Evolutionary conservation across 768 basidiomycete species (phyloP).

Genomic region (Clavulina sp.): DNA sequence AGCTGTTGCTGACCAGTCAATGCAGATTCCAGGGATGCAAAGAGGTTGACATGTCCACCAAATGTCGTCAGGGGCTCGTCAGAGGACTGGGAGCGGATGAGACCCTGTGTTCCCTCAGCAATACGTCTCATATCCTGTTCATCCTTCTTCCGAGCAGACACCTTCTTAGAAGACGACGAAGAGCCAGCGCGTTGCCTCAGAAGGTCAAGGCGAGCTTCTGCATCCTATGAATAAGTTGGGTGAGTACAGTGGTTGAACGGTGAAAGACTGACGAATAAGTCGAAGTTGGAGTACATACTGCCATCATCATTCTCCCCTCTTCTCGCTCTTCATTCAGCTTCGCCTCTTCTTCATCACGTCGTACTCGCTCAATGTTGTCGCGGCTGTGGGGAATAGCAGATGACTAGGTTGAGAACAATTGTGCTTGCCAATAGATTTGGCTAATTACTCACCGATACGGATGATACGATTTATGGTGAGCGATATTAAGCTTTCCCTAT

Average conservation of each 20-base stretch:
- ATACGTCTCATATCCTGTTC: not conserved
- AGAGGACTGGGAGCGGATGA: not conserved
- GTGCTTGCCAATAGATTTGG: not conserved
- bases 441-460: slow-evolving; percentile 31
- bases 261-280: not conserved
- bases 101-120: not conserved
- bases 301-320: slow-evolving; percentile 54
- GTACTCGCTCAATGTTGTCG: slow-evolving; percentile 70
- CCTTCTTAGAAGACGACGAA: not conserved
- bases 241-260: not conserved
- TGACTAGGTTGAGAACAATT: not conserved
- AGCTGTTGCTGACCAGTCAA: slow-evolving; percentile 18
- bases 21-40: slow-evolving; percentile 65
- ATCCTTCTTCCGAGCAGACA: not conserved
- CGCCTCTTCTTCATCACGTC: slow-evolving; percentile 70
- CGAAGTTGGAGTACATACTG: slow-evolving; percentile 31
- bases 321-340: slow-evolving; percentile 43
- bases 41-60: slow-evolving; percentile 65
- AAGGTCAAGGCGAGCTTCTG: slow-evolving; percentile 55
- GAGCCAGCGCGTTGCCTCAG: slow-evolving; percentile 44
- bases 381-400: slow-evolving; percentile 23
- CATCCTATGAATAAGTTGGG: slow-evolving; percentile 32
- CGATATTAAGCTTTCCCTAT: slow-evolving; percentile 68
- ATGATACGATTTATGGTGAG: slow-evolving; percentile 83
- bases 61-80: slow-evolving; percentile 6